Evolutionary conservation across 331 rosid species (phyloP).

Genomic region (Malus hybrid): DNA sequence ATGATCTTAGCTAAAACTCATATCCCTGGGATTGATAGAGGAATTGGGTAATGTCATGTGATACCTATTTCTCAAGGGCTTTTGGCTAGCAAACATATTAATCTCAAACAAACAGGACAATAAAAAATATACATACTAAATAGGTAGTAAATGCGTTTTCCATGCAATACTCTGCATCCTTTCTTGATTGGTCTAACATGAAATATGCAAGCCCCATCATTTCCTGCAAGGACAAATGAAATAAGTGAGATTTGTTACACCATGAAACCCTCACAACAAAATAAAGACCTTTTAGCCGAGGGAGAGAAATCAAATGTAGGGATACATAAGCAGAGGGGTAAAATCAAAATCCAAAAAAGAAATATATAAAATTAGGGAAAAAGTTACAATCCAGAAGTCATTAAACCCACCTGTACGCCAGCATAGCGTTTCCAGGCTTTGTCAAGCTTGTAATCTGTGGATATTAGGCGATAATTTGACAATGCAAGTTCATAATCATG

Average conservation of each 20-base stretch:
- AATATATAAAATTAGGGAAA: not conserved
- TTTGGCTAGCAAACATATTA: not conserved
- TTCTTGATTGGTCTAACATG: conserved; percentile 87
- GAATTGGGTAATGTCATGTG: not conserved
- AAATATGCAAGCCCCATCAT: conserved; percentile 95
- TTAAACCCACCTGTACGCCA: conserved; percentile 79
- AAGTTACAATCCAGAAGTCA: not conserved
- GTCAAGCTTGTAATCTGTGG: conserved; percentile 98
- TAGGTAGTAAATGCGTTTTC: conserved; percentile 92
- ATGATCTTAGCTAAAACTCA: not conserved
- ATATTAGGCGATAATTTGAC: conserved; percentile 89
- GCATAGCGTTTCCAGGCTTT: conserved; percentile 99
- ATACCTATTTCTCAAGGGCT: not conserved
- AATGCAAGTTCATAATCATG: conserved; percentile 94
- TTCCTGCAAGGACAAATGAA: conserved; percentile 55
- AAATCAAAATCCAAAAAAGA: conserved; percentile 7
- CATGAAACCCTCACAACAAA: conserved; percentile 6
- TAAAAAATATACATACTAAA: conserved; percentile 45
- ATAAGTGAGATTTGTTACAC: conserved; percentile 9
- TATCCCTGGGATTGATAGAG: not conserved
- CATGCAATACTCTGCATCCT: conserved; percentile 99
- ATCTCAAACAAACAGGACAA: conserved; percentile 4
- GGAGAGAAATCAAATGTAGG: not conserved
- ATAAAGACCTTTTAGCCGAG: not conserved
- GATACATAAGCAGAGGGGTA: not conserved